These are phyloP conservation scores for Epichloe gansuensis DNA, from an alignment of 2,329 filamentous ascomycete genomes.

Conservation along the genomic window DNA sequence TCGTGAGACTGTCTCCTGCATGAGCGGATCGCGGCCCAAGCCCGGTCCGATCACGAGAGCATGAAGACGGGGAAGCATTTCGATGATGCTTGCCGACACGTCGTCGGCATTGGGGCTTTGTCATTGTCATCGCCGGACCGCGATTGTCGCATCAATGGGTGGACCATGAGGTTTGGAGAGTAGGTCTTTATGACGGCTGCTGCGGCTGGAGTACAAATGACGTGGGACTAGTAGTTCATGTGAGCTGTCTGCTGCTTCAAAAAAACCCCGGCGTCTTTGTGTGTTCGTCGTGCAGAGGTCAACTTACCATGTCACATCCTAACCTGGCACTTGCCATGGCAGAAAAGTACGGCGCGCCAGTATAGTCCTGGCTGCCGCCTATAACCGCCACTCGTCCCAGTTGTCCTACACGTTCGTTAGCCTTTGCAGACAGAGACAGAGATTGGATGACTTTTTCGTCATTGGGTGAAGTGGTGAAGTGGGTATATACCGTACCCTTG, in stretches of 20 bases:
- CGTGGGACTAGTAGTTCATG: slow-evolving; percentile 52
- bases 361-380: slow-evolving; percentile 91
- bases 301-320: slow-evolving; percentile 73
- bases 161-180: slow-evolving; percentile 96
- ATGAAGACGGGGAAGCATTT: slow-evolving; percentile 76
- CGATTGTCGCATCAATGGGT: slow-evolving; percentile 82
- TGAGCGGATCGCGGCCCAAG: slow-evolving; percentile 76
- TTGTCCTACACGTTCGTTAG: slow-evolving; percentile 50
- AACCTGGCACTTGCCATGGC: slow-evolving; percentile 89
- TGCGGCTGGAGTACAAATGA: slow-evolving; percentile 88
- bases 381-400: slow-evolving; percentile 87
- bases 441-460: no score
- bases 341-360: slow-evolving; percentile 94
- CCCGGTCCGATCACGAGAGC: slow-evolving; percentile 89
- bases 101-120: slow-evolving; percentile 38
- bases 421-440: background rate
- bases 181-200: slow-evolving; percentile 91
- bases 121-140: slow-evolving; percentile 23
- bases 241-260: background rate
- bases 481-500: slow-evolving; percentile 53
- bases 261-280: background rate
- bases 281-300: no score
- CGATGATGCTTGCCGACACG: slow-evolving; percentile 58
- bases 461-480: no score
- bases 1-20: slow-evolving; percentile 72